Base-by-base conservation (phyloP, 2,329 filamentous ascomycete species). In the Fusarium sp. region DNA sequence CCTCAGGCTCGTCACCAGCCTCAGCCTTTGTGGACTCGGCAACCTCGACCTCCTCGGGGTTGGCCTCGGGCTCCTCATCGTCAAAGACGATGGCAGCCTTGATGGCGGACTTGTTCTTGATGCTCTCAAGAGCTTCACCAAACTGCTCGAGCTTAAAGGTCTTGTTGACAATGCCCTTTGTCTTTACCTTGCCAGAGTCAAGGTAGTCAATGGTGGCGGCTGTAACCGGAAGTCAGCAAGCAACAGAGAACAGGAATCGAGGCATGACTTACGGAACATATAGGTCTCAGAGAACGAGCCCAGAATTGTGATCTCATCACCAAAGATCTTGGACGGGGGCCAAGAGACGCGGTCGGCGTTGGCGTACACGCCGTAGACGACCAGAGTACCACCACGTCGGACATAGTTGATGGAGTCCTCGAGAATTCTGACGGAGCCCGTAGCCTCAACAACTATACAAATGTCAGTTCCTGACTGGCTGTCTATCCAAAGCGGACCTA, bases 81-180 rank as follows among this genome's bases (percentile, higher is more conserved):
- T 93, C 91, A 77, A 93, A 94, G 56, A 90, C 88, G 81, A 94
- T 93, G 17, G 90, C 91, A 62, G 92, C 92, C 86, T 94, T 94
- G 80, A 94, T 93, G 68, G 91, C 92, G 63, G 85, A 89, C 86
- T 94, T 93, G 84, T 93, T 91, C 78, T 87, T 90, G 86, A 94
- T 93, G 66, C 89, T 88, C 81, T 93, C 90, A 74, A 94, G 84
- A 70, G 91, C 92, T 80, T 93, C 90, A 54, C 85, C 90, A 88
- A 91, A 94, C 80, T 94, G 87, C 79, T 94, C 92, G n/a, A 94
- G 85, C 83, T 88, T 91, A 85, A 91, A 94, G 7, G 87, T 89
- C 85, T 93, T 93, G 84, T 93, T 93, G 73, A 93, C 92, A 64
- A 94, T 93, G 5, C 92, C 92, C 62, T 87, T 84, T 60, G 93